These are phyloP conservation scores for Phlyctochytrium arcticum DNA, from an alignment of 192 early-diverging fungal genomes.

Conservation along the genomic window DNA sequence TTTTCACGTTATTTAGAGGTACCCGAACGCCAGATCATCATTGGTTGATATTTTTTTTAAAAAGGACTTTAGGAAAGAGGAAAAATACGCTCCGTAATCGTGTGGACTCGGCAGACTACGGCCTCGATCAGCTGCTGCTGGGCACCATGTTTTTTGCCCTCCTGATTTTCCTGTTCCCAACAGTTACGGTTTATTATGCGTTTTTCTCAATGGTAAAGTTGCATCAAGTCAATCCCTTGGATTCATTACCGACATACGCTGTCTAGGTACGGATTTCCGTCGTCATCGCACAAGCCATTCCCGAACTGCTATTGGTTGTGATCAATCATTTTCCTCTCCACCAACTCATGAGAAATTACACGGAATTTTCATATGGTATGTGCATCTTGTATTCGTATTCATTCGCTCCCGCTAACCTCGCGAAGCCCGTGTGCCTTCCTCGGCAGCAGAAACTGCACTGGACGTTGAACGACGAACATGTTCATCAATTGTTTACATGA, in stretches of 20 bases:
- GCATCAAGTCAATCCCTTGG: background rate
- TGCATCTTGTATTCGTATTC: no score
- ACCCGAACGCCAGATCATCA: no score
- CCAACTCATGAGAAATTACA: conserved; percentile 85
- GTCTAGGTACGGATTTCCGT: conserved; percentile 72
- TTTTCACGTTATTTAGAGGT: conserved; percentile 92
- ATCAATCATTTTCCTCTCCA: conserved; percentile 97
- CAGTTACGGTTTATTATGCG: conserved; percentile 88
- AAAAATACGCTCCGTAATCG: conserved; percentile 84
- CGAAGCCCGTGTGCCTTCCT: no score
- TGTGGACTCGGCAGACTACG: conserved; percentile 91
- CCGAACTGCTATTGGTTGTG: conserved; percentile 83
- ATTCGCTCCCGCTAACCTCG: no score
- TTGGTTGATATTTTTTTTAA: background rate
- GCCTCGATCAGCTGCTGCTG: conserved; percentile 88
- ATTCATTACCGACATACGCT: background rate
- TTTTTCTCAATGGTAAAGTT: conserved; percentile 75
- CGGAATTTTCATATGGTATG: no score
- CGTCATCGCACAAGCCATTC: conserved; percentile 70
- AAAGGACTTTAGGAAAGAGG: conserved; percentile 62
- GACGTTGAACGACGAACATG: no score
- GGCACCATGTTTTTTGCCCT: conserved; percentile 93
- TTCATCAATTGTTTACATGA: background rate
- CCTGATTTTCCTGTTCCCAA: conserved; percentile 92
- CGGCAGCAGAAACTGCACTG: no score